A percentile compares a stretch with the other conserved stretches of the same genome.
phyloP scores from a whole-genome alignment of 305 asterid species.

The Solanum chacoense region DNA sequence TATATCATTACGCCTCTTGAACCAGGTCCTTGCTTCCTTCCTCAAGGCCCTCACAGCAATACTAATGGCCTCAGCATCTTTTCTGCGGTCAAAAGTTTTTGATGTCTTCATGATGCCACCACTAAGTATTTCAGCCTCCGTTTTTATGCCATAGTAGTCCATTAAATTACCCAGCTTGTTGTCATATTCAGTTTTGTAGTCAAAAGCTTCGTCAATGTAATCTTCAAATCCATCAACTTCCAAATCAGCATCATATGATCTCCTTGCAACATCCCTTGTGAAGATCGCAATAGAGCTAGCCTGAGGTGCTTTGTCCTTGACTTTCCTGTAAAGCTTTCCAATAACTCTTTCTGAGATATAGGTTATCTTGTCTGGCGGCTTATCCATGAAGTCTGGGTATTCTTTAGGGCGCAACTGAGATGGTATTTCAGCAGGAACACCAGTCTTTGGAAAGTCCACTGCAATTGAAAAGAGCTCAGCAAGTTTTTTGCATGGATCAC shows the following conservation, averaged over 20 bases:
- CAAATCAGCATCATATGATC: slow-evolving; percentile 51
- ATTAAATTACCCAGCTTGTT: slow-evolving; percentile 71
- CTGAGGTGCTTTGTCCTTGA: slow-evolving; percentile 44
- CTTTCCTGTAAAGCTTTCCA: slow-evolving; percentile 74
- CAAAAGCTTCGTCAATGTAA: slow-evolving; percentile 50
- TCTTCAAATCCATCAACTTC: slow-evolving; percentile 55
- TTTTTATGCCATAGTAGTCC: slow-evolving; percentile 77
- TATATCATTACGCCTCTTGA: slow-evolving; percentile 37
- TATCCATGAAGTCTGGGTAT: slow-evolving; percentile 96
- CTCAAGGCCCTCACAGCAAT: slow-evolving; percentile 61
- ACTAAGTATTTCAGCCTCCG: slow-evolving; percentile 76
- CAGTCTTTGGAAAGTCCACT: slow-evolving; percentile 88
- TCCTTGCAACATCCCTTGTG: slow-evolving; percentile 51
- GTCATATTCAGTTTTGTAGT: slow-evolving; percentile 60
- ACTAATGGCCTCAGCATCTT: slow-evolving; percentile 63
- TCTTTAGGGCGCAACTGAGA: slow-evolving; percentile 53
- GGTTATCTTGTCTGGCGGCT: slow-evolving; percentile 53
- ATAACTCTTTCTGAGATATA: slow-evolving; percentile 47
- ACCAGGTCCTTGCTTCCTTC: slow-evolving; percentile 67
- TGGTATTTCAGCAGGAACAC: slow-evolving; percentile 83
- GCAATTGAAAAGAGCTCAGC: slow-evolving; percentile 68
- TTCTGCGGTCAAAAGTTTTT: slow-evolving; percentile 62
- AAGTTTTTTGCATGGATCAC: slow-evolving; percentile 47
- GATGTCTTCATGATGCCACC: slow-evolving; percentile 70
- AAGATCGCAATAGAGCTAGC: slow-evolving; percentile 24